Conservation (phyloP, 495 filamentous ascomycete species). For the Neurospora sp. region DNA sequence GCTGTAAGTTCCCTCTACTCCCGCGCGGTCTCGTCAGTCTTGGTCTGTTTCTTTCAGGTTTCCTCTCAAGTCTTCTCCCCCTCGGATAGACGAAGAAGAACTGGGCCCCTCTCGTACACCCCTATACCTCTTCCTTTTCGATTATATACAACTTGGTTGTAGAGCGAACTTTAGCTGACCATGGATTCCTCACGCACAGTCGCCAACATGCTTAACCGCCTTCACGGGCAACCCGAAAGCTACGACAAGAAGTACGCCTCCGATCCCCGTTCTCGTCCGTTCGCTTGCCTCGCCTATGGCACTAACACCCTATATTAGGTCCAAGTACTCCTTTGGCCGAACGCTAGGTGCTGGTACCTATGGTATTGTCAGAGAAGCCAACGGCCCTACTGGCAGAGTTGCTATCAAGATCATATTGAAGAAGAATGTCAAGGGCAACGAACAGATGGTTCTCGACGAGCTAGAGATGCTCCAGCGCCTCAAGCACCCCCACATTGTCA, state of each 20-base stretch:
- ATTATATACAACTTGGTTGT: background rate
- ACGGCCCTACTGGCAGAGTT: slow-evolving; percentile 72
- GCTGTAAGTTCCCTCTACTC: slow-evolving; percentile 26
- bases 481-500: slow-evolving; percentile 92
- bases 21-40: slow-evolving; percentile 11
- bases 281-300: background rate
- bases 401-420: slow-evolving; percentile 99
- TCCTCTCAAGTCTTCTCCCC: background rate
- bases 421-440: slow-evolving; percentile 97
- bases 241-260: slow-evolving; percentile 87
- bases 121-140: background rate
- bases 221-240: slow-evolving; percentile 93
- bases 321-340: slow-evolving; percentile 81
- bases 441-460: slow-evolving; percentile 98
- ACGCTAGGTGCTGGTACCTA: slow-evolving; percentile 96
- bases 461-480: slow-evolving; percentile 82
- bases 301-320: slow-evolving; percentile 36
- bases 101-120: background rate
- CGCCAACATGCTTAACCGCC: slow-evolving; percentile 89
- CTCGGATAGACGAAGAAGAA: background rate
- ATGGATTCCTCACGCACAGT: slow-evolving; percentile 40
- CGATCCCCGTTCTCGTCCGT: background rate
- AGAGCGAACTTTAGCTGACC: slow-evolving; percentile 2
- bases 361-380: slow-evolving; percentile 94
- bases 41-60: slow-evolving; percentile 13